Evolutionary conservation across 768 basidiomycete genomes (phyloP), one percentile per base, ranked within the genome.

Genomic region (Termitomyces sp.): DNA sequence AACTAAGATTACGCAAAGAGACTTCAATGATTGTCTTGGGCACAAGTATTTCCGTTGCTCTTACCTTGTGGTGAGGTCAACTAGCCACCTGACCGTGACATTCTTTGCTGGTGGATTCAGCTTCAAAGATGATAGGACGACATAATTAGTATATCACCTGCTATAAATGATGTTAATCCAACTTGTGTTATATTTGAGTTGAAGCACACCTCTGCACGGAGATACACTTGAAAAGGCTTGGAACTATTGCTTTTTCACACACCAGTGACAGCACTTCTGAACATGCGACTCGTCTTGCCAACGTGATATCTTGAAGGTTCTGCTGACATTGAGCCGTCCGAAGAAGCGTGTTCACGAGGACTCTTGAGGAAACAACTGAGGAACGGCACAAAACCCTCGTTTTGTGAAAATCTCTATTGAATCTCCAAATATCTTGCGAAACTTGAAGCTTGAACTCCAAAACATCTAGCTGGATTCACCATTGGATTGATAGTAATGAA

Each of bases 281-380:
- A 69, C 65, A 54, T 65, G 64, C 50, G 69, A 69, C 46, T 67
- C 64, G 32, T 66, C 67, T 54, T 69, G 69, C 59, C 60, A 68
- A 34, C 64, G 64, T 22, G 61, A 36, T 32, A 50, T 57, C 27
- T 63, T 58, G 48, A 24, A 6, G 34, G n/a, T 44, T 52, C 42
- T 46, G 47, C 42, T 32, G 54, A 56, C 50, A 56, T 13, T 27
- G 39, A 46, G 51, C 50, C 24, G 20, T 46, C 20, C 36, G 27
- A 43, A 39, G 54, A 50, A 57, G 48, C 46, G 55, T 42, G 43
- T 53, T 37, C 29, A 48, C 47, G 47, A 48, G 47, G 47, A 48
- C 46, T 10, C 9, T 48, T 12, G 29, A 20, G 18, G 4, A 14
- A n/a, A 31, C n/a, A 39, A 31, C 10, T 20, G 46, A 42, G 29